Evolutionary conservation across 2,329 filamentous ascomycete genomes (phyloP).

Genomic region (Sarocladiaceae sp.): DNA sequence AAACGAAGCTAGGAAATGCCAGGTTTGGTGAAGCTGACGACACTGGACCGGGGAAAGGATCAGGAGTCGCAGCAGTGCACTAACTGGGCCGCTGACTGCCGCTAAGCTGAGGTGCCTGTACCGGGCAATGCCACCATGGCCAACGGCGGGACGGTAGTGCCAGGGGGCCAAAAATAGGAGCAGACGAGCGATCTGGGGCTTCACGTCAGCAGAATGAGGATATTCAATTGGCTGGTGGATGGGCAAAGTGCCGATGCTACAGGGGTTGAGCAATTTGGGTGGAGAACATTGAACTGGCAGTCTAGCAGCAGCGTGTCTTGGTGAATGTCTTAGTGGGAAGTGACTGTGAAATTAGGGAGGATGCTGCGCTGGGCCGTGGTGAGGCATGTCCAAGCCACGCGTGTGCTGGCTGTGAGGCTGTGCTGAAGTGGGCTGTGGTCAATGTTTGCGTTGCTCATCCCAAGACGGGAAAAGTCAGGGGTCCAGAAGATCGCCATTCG

Average conservation of each 20-base stretch:
- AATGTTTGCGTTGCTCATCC: neutral
- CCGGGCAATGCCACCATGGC: constrained; percentile 2
- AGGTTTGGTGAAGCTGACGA: constrained; percentile 3
- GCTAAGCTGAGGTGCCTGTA: too few relatives aligned
- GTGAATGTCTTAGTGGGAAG: neutral
- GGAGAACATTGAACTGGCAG: too few relatives aligned
- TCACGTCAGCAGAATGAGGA: neutral
- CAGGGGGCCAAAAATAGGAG: constrained; percentile 8
- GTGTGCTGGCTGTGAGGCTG: neutral
- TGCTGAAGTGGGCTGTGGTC: neutral
- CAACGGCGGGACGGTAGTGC: neutral
- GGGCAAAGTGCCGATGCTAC: neutral
- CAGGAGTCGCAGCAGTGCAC: neutral
- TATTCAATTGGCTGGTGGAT: neutral
- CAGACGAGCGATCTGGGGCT: neutral
- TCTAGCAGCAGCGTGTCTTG: neutral
- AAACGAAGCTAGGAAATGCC: neutral
- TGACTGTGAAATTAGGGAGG: neutral
- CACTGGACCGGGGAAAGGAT: constrained; percentile 2
- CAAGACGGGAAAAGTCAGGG: neutral
- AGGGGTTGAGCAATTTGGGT: neutral
- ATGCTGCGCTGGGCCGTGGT: neutral
- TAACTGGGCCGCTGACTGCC: too few relatives aligned
- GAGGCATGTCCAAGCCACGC: neutral
- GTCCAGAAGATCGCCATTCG: neutral